Percentiles rank a stretch among this genome's conserved stretches.
phyloP scores from a whole-genome alignment of 2,329 filamentous ascomycete genomes.

The Akanthomyces lecanii region DNA sequence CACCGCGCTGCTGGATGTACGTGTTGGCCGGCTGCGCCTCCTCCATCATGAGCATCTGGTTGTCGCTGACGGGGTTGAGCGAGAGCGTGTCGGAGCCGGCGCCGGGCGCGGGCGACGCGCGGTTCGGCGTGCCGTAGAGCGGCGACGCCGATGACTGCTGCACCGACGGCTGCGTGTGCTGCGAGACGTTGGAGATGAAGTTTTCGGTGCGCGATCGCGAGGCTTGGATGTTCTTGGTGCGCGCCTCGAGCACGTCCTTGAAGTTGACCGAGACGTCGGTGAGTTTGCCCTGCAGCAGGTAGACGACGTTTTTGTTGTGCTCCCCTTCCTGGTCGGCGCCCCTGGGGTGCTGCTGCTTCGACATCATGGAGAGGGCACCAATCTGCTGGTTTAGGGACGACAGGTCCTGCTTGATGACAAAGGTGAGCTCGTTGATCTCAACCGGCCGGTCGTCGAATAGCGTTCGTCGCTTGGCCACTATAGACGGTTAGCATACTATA shows the following conservation, averaged over 20 bases:
- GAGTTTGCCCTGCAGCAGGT: conserved; percentile 84
- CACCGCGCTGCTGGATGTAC: conserved; percentile 89
- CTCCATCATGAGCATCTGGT: conserved; percentile 88
- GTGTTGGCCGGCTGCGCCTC: conserved; percentile 81
- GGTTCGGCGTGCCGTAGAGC: conserved; percentile 73
- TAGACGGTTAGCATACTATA: conserved; percentile 11
- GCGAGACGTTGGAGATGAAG: conserved; percentile 86
- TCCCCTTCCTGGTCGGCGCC: conserved; percentile 75
- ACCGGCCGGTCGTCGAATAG: conserved; percentile 95
- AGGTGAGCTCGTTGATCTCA: conserved; percentile 95
- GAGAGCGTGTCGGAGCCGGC: conserved; percentile 65
- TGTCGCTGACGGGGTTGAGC: conserved; percentile 73
- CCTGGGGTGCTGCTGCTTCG: conserved; percentile 70
- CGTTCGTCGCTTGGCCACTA: conserved; percentile 91
- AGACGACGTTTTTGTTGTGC: conserved; percentile 96
- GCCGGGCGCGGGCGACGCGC: conserved; percentile 59
- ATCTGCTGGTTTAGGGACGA: conserved; percentile 82
- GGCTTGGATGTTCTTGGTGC: conserved; percentile 97
- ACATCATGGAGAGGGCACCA: conserved; percentile 71
- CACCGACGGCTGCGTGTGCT: conserved; percentile 64
- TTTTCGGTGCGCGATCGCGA: conserved; percentile 90
- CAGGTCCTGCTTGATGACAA: conserved; percentile 96
- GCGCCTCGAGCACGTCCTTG: conserved; percentile 93
- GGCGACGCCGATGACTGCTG: conserved; percentile 72
- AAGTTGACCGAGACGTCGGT: conserved; percentile 93